Base-by-base conservation (phyloP, 768 basidiomycete species). In the Suillus cothurnatus region DNA sequence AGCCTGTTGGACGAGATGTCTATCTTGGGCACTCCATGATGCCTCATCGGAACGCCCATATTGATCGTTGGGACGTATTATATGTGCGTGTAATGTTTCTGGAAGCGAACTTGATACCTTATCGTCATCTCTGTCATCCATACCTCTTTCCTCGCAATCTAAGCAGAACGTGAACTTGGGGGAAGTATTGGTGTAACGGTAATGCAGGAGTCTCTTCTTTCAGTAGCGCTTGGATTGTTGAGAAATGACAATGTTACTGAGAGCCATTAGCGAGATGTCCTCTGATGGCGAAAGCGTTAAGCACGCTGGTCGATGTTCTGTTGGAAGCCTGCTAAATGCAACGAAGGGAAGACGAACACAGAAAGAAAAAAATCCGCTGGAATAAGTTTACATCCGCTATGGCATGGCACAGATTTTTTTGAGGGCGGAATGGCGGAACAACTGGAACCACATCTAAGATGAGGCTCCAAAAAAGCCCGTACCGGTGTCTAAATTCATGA, bases 331-430 rank as follows among this genome's bases (percentile, higher is more conserved):
- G 62, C 55, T 64, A 19, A 23, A 17, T 57, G 62, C 36, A 60
- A 64, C 38, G 67, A 66, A 67, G 67, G 67, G 66, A 32, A 62
- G 49, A 70, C 68, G 66, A 65, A 64, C 67, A 71, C 74, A 69
- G 74, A 74, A 70, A 70, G 39, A 63, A 71, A 76, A 74, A 72
- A 73, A 61, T 66, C 66, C 67, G 67, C 66, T 67, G 62, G 62
- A 55, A 64, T 60, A 58, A 68, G 69, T 76, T 75, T 65, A 74
- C 57, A 76, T 77, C 75, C 75, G 75, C 67, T 50, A 69, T 63
- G 56, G 62, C 55, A 62, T 61, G 23, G 55, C 61, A 36, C 31
- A 57, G 52, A 49, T 23, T 56, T 58, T 58, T 58, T 58, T 58
- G 52, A 53, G 19, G 19, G 52, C 38, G 23, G 36, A 58, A 39